These are phyloP conservation scores for Xylariaceae sp. DNA, from an alignment of 2,329 filamentous ascomycete genomes.

Conservation along the genomic window DNA sequence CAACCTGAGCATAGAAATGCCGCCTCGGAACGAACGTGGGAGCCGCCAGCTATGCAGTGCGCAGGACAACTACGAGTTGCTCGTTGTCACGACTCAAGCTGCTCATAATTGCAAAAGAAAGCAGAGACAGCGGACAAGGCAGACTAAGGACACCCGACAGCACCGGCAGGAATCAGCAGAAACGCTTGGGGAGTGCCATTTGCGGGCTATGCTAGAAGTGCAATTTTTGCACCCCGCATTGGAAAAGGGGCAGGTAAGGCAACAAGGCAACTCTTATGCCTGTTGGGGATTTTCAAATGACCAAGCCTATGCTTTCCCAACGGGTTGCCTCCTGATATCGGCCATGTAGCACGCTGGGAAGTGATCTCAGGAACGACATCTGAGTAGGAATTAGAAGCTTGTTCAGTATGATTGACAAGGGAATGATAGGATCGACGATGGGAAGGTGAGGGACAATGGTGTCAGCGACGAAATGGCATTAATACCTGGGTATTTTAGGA, in stretches of 20 bases:
- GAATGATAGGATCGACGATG: background rate
- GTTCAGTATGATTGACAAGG: background rate
- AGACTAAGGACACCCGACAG: background rate
- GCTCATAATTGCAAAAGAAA: background rate
- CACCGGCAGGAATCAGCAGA: background rate
- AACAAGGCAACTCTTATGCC: slow-evolving; percentile 6
- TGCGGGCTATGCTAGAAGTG: slow-evolving; percentile 3
- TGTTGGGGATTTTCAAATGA: background rate
- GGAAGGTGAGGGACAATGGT: background rate
- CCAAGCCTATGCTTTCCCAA: background rate
- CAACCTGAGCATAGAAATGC: background rate
- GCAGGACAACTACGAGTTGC: background rate
- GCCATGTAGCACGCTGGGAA: background rate
- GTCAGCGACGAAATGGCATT: background rate
- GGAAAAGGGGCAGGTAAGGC: slow-evolving; percentile 15
- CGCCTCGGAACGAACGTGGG: background rate
- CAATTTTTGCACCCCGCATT: slow-evolving; percentile 2
- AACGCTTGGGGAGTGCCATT: background rate
- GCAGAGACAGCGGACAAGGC: slow-evolving; percentile 1
- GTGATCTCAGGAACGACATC: background rate
- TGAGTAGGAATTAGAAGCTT: background rate
- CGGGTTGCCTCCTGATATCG: background rate
- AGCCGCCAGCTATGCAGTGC: background rate
- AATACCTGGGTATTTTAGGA: too few relatives aligned
- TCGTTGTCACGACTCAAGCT: background rate